Evolutionary conservation across 257 asterid genomes (phyloP).

Genomic region (Capsicum chinense): DNA sequence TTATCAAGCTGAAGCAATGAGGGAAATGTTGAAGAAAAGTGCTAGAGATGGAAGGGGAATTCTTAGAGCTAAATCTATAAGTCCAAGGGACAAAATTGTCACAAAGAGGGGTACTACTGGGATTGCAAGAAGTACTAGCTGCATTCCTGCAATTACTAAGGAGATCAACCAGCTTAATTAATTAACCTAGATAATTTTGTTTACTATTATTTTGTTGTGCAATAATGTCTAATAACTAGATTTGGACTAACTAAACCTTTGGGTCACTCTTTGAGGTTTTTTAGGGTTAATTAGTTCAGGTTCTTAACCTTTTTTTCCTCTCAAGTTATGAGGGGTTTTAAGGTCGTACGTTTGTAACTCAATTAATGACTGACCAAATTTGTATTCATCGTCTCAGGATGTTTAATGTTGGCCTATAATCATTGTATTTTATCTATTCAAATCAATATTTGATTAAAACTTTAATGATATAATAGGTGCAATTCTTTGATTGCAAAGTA

Average conservation of each 20-base stretch:
- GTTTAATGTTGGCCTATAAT: background rate
- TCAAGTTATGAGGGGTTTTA: background rate
- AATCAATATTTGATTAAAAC: background rate
- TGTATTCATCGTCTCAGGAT: background rate
- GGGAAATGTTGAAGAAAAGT: conserved; percentile 36
- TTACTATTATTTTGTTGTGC: background rate
- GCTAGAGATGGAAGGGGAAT: conserved; percentile 24
- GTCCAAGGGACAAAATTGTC: conserved; percentile 32
- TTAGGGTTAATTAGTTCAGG: background rate
- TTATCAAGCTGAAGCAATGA: conserved; percentile 40
- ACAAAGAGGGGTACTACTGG: conserved; percentile 33
- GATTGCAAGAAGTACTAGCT: conserved; percentile 48
- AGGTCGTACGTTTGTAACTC: background rate
- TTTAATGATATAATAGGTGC: background rate
- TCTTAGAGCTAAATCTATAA: conserved; percentile 33
- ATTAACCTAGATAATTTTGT: conserved; percentile 7
- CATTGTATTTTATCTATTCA: background rate
- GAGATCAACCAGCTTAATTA: conserved; percentile 41
- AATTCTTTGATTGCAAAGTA: background rate
- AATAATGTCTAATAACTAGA: conserved; percentile 19
- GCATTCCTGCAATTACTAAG: conserved; percentile 51
- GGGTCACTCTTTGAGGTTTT: conserved; percentile 11
- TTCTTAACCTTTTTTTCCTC: background rate
- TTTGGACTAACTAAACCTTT: background rate
- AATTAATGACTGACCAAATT: background rate